phyloP scores from a whole-genome alignment of 2,329 filamentous ascomycete species.

The Ophiostoma australiae region DNA sequence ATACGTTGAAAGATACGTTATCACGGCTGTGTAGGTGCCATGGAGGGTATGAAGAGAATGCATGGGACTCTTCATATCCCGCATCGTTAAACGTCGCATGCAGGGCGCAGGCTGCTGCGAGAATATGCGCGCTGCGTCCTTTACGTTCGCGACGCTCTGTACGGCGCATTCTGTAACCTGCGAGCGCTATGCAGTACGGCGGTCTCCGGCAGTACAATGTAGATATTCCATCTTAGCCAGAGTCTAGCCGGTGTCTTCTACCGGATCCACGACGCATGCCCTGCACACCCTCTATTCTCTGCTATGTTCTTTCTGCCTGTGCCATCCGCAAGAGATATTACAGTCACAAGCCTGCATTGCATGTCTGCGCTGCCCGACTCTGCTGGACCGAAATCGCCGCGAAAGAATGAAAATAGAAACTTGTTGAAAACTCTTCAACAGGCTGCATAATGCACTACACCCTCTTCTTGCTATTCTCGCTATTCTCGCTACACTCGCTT shows the following conservation, averaged over 20 bases:
- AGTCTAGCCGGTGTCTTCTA: too few relatives aligned
- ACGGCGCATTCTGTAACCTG: background rate
- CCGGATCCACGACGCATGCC: background rate
- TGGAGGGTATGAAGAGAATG: background rate
- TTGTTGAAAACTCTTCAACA: background rate
- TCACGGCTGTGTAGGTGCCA: background rate
- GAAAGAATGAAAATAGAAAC: background rate
- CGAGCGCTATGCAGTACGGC: background rate
- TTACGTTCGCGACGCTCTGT: background rate
- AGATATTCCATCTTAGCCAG: background rate
- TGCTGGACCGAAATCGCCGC: background rate
- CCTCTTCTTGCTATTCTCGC: background rate
- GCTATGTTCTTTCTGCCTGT: too few relatives aligned
- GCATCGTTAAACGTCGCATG: background rate
- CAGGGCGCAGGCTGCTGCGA: background rate
- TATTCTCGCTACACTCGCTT: background rate
- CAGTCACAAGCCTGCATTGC: background rate
- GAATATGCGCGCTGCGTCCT: background rate
- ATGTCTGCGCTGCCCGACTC: background rate
- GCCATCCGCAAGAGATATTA: too few relatives aligned
- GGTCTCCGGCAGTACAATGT: background rate
- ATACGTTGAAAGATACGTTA: background rate
- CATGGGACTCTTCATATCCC: too few relatives aligned
- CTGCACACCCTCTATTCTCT: constrained; percentile 1
- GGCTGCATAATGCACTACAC: constrained; percentile 1